Evolutionary conservation across 257 asterid genomes (phyloP), one percentile per base, ranked within the genome.

Genomic region (Cinchona pubescens): DNA sequence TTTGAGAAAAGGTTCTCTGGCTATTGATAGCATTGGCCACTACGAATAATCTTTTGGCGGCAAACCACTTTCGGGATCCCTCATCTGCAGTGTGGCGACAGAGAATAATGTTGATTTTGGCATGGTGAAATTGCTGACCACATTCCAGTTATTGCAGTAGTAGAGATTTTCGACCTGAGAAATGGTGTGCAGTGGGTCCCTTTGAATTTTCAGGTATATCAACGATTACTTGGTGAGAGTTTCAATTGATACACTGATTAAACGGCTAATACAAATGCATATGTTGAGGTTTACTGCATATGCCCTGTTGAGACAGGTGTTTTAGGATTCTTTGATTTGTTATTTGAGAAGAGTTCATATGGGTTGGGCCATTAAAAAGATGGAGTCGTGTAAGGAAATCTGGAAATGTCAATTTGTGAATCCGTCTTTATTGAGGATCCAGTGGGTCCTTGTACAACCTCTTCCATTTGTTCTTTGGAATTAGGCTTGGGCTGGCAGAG

Each of bases 371-470:
- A 42, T 23, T 46, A 55, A 71, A 56, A 32, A 16, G 45, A 74
- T 34, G 67, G 81, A 58, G 71, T 48, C 65, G 42, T 42, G 56
- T 56, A n/a, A 9, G 29, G 51, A 23, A n/a, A n/a, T n/a, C n/a
- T n/a, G n/a, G 67, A 62, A 67, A 75, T 16, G 71, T 80, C 82
- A 60, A 67, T 75, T 79, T 71, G 79, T 84, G 77, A 66, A 76
- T 84, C 67, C 42, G 78, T 75, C 72, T 75, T n/a, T 51, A 78
- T 76, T 79, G 82, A 64, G 74, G 72, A 74, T 81, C 67, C 68
- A 11, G 83, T 76, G 87, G 89, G 90, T 51, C 87, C 86, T 76
- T 58, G 21, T 56, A 23, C 71, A 32, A 43, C 46, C 73, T 79
- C 85, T 75, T 62, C 82, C 82, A 75, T 82, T 32, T 78, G 63